phyloP scores from a whole-genome alignment of 345 rosid genomes.

The Limnanthes douglasii region DNA sequence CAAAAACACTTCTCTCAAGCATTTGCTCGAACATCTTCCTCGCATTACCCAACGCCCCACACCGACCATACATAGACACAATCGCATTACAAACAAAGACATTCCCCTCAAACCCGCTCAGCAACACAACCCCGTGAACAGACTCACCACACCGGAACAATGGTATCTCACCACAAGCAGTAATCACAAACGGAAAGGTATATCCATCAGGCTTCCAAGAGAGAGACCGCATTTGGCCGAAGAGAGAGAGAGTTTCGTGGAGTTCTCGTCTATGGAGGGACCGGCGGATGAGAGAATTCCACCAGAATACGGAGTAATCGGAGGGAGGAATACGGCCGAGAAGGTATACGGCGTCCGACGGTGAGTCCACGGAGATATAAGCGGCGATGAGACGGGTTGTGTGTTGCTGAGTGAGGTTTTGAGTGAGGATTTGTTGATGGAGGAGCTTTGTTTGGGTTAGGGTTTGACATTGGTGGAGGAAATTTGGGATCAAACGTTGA shows the following conservation, averaged over 20 bases:
- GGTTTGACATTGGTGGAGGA: slow-evolving; percentile 45
- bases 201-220: slow-evolving; percentile 63
- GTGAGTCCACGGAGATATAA: slow-evolving; percentile 38
- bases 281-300: slow-evolving; percentile 56
- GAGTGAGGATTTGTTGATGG: slow-evolving; percentile 50
- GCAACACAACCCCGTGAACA: slow-evolving; percentile 26
- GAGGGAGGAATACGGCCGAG: slow-evolving; percentile 37
- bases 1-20: slow-evolving; percentile 22
- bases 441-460: slow-evolving; percentile 32
- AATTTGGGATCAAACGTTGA: slow-evolving; percentile 17
- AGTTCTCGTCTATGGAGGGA: slow-evolving; percentile 20
- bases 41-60: slow-evolving; percentile 33
- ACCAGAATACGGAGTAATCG: slow-evolving; percentile 34
- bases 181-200: slow-evolving; percentile 65
- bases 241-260: slow-evolving; percentile 20
- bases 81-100: slow-evolving; percentile 60
- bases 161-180: slow-evolving; percentile 53
- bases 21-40: slow-evolving; percentile 63
- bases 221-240: slow-evolving; percentile 28
- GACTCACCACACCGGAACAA: slow-evolving; percentile 26
- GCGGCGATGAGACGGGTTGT: slow-evolving; percentile 46
- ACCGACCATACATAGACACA: slow-evolving; percentile 50
- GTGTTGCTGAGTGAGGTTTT: slow-evolving; percentile 22
- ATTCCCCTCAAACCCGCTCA: slow-evolving; percentile 36
- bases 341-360: slow-evolving; percentile 32